Base-by-base conservation (phyloP, 345 rosid species). In the sweet orange (Citrus sinensis) region DNA sequence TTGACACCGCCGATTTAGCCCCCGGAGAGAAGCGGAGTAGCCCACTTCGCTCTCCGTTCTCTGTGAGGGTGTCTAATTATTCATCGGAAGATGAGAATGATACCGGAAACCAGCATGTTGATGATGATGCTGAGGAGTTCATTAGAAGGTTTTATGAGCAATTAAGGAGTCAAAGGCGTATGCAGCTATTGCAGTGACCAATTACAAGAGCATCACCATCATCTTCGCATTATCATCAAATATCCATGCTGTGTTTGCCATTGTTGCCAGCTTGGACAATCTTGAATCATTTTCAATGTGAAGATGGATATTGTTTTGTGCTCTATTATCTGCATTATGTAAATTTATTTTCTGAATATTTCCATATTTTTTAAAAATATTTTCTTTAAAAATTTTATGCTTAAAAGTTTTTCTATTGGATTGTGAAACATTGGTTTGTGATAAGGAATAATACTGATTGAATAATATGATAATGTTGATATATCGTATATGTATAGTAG, bases 91-190 rank as follows among this genome's bases (percentile, higher is more conserved):
- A 85, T 29, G 87, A 83, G 19, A 71, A 40, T 19, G 82, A 74
- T 9, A 73, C 62, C 4, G 84, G 73, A n/a, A 74, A 71, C 30
- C 72, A 73, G 25, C 75, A 76, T 4, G 88, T 87, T 9, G 89
- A 89, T 63, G 83, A 83, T 78, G 89, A 83, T 69, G 92, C 90
- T 7, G 92, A 89, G 84, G 92, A 89, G 40, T 89, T 89, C 80
- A 89, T 89, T 25, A 69, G 78, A 71, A 87, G 85, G 79, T 89
- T 89, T 46, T 86, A 84, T 30, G 90, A 89, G 66, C 90, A 89
- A 54, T 49, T 89, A 34, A 83, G 90, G 85, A 78, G 32, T 14
- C 89, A 89, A 71, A 83, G 84, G 32, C 81, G 88, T 24, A 79
- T 83, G 73, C 92, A 89, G 34, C 80, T 89, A 78, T 75, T 89